Conservation (phyloP, 108 stramenopile genomes). For the Nitzschia sp. region DNA sequence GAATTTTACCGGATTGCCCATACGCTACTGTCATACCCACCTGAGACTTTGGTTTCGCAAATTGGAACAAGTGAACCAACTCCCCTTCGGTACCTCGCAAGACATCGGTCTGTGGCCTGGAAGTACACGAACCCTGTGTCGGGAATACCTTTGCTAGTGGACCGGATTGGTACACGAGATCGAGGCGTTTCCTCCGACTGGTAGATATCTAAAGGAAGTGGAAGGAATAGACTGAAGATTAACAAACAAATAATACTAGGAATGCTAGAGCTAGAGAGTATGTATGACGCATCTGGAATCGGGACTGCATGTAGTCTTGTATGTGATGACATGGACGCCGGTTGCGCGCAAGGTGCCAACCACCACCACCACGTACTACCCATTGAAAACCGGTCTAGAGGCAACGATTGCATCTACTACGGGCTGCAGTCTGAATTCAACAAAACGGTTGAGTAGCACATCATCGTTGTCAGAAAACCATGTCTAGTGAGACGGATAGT, state of each 20-base stretch:
- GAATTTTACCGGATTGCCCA: conserved; percentile 56
- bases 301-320: too few relatives aligned
- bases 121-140: conserved; percentile 62
- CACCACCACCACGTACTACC: too few relatives aligned
- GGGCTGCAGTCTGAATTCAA: too few relatives aligned
- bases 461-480: background rate
- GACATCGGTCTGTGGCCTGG: conserved; percentile 72
- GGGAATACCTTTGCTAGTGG: conserved; percentile 45
- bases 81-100: conserved; percentile 70
- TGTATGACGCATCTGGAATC: too few relatives aligned
- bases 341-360: too few relatives aligned
- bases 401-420: too few relatives aligned
- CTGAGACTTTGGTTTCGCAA: conserved; percentile 21
- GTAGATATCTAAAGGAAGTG: background rate
- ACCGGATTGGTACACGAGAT: conserved; percentile 55
- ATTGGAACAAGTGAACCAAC: conserved; percentile 12
- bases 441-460: too few relatives aligned
- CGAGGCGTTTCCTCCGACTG: conserved; percentile 14
- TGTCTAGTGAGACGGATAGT: conserved; percentile 2
- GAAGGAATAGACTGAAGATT: background rate
- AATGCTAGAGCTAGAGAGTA: too few relatives aligned
- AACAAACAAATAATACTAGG: too few relatives aligned
- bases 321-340: too few relatives aligned
- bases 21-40: conserved; percentile 57
- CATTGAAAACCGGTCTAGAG: too few relatives aligned